These are phyloP conservation scores for Truncatella angustata DNA, from an alignment of 2,329 filamentous ascomycete species.

Conservation along the genomic window DNA sequence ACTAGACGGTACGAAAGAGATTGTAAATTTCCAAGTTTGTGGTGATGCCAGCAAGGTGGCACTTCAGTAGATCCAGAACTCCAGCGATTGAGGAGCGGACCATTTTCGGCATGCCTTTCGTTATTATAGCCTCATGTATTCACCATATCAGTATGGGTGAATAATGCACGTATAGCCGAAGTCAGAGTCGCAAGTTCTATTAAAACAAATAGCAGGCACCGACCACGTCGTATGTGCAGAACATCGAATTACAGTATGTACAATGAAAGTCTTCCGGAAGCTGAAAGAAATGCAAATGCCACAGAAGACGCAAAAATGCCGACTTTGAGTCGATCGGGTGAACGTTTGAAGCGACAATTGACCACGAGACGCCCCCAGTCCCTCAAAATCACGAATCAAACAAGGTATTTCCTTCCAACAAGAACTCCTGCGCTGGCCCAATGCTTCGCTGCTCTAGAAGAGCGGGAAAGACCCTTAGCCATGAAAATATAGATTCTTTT, in stretches of 20 bases:
- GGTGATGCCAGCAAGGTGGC: too few relatives aligned
- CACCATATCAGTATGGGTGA: too few relatives aligned
- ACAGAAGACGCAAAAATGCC: background rate
- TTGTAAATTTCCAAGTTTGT: too few relatives aligned
- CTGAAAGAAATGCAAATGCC: background rate
- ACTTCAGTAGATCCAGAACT: too few relatives aligned
- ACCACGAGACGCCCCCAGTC: background rate
- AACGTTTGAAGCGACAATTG: background rate
- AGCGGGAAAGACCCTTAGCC: background rate
- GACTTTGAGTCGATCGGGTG: background rate
- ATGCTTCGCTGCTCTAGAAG: background rate
- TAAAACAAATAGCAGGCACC: constrained; percentile 1
- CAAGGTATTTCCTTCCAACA: constrained; percentile 1
- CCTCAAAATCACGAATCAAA: background rate
- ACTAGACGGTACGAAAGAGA: too few relatives aligned
- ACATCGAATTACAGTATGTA: background rate
- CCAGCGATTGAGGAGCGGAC: too few relatives aligned
- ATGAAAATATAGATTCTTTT: background rate
- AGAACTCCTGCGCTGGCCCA: constrained; percentile 3
- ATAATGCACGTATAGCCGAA: too few relatives aligned
- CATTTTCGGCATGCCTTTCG: too few relatives aligned
- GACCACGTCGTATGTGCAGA: background rate
- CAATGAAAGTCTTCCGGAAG: constrained; percentile 3
- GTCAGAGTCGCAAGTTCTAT: background rate
- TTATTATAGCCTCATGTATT: too few relatives aligned